These are phyloP conservation scores for Geopyxis carbonaria DNA, from an alignment of 495 filamentous ascomycete genomes.

Conservation along the genomic window DNA sequence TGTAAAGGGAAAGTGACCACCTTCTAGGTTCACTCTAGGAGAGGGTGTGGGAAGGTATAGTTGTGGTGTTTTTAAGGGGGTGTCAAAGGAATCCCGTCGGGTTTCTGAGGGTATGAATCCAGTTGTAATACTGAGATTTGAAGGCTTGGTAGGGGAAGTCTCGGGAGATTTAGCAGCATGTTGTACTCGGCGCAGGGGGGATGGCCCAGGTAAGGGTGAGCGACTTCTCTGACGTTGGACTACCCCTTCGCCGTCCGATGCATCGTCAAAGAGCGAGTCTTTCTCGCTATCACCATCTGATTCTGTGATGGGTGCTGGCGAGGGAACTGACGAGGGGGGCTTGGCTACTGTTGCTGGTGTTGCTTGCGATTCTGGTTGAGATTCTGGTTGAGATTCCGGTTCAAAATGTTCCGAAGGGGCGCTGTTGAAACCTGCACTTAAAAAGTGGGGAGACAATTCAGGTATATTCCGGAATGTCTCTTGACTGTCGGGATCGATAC, in stretches of 20 bases:
- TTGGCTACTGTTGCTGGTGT: background rate
- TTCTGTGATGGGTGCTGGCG: background rate
- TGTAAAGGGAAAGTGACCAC: constrained; percentile 13
- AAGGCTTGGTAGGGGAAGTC: background rate
- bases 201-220: constrained; percentile 5
- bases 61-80: constrained; percentile 18
- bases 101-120: constrained; percentile 1
- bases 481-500: too few relatives aligned
- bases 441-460: too few relatives aligned
- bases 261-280: constrained; percentile 23
- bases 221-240: background rate
- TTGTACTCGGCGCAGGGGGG: constrained; percentile 1
- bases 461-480: too few relatives aligned
- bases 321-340: background rate
- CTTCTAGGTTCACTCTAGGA: constrained; percentile 11
- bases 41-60: constrained; percentile 22
- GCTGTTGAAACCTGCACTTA: too few relatives aligned
- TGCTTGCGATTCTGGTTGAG: too few relatives aligned
- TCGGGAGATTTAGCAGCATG: constrained; percentile 1
- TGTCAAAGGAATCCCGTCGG: constrained; percentile 7
- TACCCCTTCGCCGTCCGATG: constrained; percentile 13
- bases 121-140: too few relatives aligned
- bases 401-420: too few relatives aligned
- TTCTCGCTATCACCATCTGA: constrained; percentile 14
- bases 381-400: too few relatives aligned